Base-by-base conservation (phyloP, 2,329 filamentous ascomycete species). In the Onygenales sp. region DNA sequence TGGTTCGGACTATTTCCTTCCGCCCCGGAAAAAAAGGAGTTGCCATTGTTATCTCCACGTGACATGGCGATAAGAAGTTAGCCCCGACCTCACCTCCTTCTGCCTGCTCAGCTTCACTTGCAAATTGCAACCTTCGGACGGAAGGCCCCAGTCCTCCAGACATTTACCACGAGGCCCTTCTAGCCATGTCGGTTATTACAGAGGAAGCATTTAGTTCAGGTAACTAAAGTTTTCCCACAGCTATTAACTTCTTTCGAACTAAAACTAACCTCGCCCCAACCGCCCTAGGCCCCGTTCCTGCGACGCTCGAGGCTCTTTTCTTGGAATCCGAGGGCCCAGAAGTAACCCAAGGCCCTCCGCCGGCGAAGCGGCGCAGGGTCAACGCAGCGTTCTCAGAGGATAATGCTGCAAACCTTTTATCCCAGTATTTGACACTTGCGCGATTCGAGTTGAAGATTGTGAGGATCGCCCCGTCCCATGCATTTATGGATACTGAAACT, bases 401-500 rank as follows among this genome's bases (percentile, higher is more conserved):
- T 14, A 33, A 43, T 33, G 50, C 45, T 5, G 17, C 8, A 9
- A 7, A 46, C 32, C 14, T 42, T 32, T 42, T 57, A 32, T 27
- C 50, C 2, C n/a, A 39, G 17, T 68, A 69, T 54, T 65, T 72
- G 48, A 63, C 66, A 41, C 55, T 72, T 33, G 61, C 59, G 51
- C 63, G 65, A 13, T 57, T 67, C 46, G 44, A 55, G 49, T 49
- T 71, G 53, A 59, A 60, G 50, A 54, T 71, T 55, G 69, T 71
- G 60, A 59, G 59, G 36, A 36, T 27, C 21, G 21, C 21, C 21
- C 21, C 21, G 3, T 27, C 3, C 21, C 21, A 27, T 27, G 21
- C 21, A 27, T 27, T 27, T 27, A 27, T 27, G 21, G 21, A 27
- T 27, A 27, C 21, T 27, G 21, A 49, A 49, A 35, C 36, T 11